Percentiles rank a stretch among this genome's conserved stretches.
Evolutionary conservation across 2,329 filamentous ascomycete species (phyloP).

Genomic region (Dactylonectria macrodidyma): DNA sequence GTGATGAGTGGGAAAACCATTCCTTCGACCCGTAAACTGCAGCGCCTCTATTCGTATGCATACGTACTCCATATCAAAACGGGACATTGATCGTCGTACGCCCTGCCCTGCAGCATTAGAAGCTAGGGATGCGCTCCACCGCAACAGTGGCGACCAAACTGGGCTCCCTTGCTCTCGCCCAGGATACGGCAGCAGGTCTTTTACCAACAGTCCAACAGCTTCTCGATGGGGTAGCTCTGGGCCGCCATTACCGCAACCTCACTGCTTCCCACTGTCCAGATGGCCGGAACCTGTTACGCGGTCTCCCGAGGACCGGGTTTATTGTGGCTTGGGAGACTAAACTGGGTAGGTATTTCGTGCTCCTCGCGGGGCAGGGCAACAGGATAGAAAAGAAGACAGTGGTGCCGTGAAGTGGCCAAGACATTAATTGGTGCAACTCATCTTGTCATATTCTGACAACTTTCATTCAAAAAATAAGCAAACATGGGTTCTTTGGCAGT

Average conservation of each 20-base stretch:
- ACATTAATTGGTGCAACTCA: background rate
- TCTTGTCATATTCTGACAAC: background rate
- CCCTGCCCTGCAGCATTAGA: background rate
- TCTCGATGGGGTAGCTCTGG: background rate
- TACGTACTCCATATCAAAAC: too few species aligned
- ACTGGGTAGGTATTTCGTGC: too few species aligned
- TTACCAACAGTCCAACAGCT: background rate
- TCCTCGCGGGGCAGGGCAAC: too few species aligned
- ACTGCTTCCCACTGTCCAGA: background rate
- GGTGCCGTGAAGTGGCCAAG: background rate
- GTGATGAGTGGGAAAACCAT: too few species aligned
- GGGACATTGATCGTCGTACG: background rate
- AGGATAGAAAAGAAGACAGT: background rate
- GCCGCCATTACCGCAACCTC: background rate
- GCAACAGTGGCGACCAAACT: background rate
- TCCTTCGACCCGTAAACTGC: too few species aligned
- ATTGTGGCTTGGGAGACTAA: too few species aligned
- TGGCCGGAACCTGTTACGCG: background rate
- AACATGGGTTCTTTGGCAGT: constrained; percentile 18
- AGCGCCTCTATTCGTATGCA: too few species aligned
- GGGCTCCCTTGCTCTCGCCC: background rate
- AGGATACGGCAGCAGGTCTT: background rate
- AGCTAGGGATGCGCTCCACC: background rate
- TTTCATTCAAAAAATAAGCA: background rate
- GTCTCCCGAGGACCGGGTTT: background rate